A percentile compares a stretch with the other conserved stretches of the same genome.
Evolutionary conservation across 805 yeast genomes (phyloP).

Genomic region (Sugiyamaella boreocaroliniensis): DNA sequence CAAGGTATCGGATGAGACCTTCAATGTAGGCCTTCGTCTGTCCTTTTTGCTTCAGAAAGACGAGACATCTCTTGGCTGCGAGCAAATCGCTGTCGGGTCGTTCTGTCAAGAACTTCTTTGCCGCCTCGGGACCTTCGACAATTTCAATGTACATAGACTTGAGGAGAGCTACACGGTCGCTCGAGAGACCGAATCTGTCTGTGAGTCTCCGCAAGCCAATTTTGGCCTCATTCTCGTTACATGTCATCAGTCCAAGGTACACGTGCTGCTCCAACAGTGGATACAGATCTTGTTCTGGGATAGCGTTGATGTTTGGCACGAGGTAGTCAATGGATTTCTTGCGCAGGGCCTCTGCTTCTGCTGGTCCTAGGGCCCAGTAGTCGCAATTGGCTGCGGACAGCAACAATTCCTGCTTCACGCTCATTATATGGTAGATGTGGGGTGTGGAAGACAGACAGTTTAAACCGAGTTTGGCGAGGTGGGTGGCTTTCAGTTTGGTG

Average conservation of each 20-base stretch:
- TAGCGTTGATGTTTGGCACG: conserved; percentile 29
- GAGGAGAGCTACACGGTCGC: conserved; percentile 52
- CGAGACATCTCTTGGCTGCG: conserved; percentile 30
- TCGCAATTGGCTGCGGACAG: conserved; percentile 42
- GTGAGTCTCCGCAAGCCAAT: conserved; percentile 52
- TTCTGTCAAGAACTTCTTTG: conserved; percentile 33
- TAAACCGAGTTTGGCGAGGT: not conserved
- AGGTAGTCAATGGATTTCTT: conserved; percentile 33
- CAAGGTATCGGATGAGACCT: conserved; percentile 49
- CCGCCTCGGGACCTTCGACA: conserved; percentile 36
- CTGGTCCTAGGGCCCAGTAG: not conserved
- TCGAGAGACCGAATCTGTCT: conserved; percentile 54
- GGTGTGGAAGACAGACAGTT: not conserved
- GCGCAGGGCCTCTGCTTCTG: conserved; percentile 3
- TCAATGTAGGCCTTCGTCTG: conserved; percentile 43
- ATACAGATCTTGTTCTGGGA: conserved; percentile 39
- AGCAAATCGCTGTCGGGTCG: conserved; percentile 28
- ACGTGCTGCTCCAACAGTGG: conserved; percentile 66
- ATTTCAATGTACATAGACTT: conserved; percentile 54
- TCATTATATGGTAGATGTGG: not conserved
- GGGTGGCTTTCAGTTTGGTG: not conserved
- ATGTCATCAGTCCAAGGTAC: conserved; percentile 52
- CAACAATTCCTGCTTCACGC: conserved; percentile 41
- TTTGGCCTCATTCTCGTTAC: conserved; percentile 67
- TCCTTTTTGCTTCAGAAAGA: conserved; percentile 23